phyloP scores from a whole-genome alignment of 257 asterid species.

The Rubia yunnanensis region DNA sequence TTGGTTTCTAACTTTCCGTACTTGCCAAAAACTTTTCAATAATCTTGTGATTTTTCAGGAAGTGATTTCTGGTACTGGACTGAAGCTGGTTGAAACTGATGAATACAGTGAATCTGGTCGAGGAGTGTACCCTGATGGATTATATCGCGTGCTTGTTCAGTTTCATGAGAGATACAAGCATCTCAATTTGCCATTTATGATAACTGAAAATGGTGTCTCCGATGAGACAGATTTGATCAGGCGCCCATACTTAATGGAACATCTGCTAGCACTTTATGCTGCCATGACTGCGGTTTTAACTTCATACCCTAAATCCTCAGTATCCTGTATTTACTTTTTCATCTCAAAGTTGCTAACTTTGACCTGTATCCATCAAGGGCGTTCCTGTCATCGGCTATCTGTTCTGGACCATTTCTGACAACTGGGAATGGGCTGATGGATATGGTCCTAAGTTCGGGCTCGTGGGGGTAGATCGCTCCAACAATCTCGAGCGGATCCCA shows the following conservation, averaged over 20 bases:
- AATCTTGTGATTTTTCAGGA: slow-evolving; percentile 45
- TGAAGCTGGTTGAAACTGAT: slow-evolving; percentile 74
- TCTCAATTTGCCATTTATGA: slow-evolving; percentile 56
- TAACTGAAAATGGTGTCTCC: slow-evolving; percentile 78
- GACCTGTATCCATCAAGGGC: slow-evolving; percentile 39
- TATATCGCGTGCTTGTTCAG: slow-evolving; percentile 61
- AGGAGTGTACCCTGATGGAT: slow-evolving; percentile 94
- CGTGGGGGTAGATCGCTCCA: slow-evolving; percentile 77
- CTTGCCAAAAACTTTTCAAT: neutral
- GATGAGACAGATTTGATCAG: slow-evolving; percentile 88
- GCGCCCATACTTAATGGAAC: slow-evolving; percentile 82
- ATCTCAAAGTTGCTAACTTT: slow-evolving; percentile 6
- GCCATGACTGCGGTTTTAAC: slow-evolving; percentile 65
- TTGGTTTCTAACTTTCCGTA: no score
- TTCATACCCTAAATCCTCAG: slow-evolving; percentile 10
- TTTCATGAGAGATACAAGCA: slow-evolving; percentile 87
- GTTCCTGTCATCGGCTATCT: slow-evolving; percentile 79
- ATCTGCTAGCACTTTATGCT: slow-evolving; percentile 71
- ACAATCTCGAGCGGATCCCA: slow-evolving; percentile 67
- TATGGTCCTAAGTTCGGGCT: slow-evolving; percentile 97
- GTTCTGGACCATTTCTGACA: slow-evolving; percentile 98
- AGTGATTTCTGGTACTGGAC: slow-evolving; percentile 68
- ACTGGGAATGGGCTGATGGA: slow-evolving; percentile 99
- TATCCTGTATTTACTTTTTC: neutral
- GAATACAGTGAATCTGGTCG: slow-evolving; percentile 99